Base-by-base conservation (phyloP, 2,329 filamentous ascomycete species). In the Metarhizium robertsii region DNA sequence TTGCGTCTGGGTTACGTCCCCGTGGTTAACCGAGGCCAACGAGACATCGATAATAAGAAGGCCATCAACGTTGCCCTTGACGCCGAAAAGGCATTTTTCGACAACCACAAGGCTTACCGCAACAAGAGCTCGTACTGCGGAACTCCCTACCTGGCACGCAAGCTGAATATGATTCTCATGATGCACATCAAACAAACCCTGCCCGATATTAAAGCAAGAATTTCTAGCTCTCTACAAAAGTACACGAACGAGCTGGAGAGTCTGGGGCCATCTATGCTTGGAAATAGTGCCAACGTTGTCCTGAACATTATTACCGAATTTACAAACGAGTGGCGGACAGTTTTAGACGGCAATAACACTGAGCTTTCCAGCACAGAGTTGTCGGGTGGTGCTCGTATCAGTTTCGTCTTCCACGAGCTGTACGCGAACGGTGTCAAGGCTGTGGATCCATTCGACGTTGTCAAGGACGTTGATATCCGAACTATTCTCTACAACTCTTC, bases 151-250 rank as follows among this genome's bases (percentile, higher is more conserved):
- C 79, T 99, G 58, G 94, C 94, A 4, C 86, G 92, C 63, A 99
- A 99, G 75, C 83, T 99, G 58, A 99, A 99, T 74, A 79, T 99
- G 66, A 97, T 99, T 68, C 81, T 99, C 64, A 97, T 99, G 92
- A 99, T 99, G 94, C 94, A 99, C 78, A 99, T 99, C 79, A 99
- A 99, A 76, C 92, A 99, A 77, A 99, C 94, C 1, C 82, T 99
- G 14, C 94, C 94, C 45, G 94, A 99, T 69, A 99, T 99, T 79
- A 99, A 99, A 77, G 90, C 89, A 14, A 88, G 95, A 60, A 99
- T 99, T 64, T 83, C 88, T n/a, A 88, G 89, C 62, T 96, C 92
- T 14, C 78, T 99, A 58, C 87, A 92, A 69, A 99, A 99, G 71
- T 99, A 99, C 73, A 79, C 83, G 4, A 74, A 84, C 46, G 94